A percentile compares a stretch with the other conserved stretches of the same genome.
These are phyloP conservation scores for Melastoma candidum DNA, from an alignment of 441 rosid genomes.

Conservation along the genomic window DNA sequence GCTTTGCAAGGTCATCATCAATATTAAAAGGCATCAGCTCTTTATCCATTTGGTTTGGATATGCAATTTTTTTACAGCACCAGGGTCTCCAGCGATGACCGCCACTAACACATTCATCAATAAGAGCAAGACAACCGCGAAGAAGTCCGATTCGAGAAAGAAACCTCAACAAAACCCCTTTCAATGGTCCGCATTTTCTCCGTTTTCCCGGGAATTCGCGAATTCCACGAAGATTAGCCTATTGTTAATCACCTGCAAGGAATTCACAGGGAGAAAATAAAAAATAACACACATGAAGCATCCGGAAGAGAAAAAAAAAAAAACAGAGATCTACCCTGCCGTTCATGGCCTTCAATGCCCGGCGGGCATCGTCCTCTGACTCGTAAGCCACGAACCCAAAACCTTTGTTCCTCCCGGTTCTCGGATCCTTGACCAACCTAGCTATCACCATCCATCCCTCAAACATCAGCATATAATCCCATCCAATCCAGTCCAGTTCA, in stretches of 20 bases:
- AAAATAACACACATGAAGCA: neutral
- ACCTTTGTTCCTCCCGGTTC: slow-evolving; percentile 54
- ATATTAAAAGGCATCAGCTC: too few relatives aligned
- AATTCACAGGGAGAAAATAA: neutral
- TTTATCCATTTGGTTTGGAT: too few relatives aligned
- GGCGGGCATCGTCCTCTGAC: slow-evolving; percentile 40
- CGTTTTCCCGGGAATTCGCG: slow-evolving; percentile 15
- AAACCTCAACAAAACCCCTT: neutral
- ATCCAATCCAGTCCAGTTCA: neutral
- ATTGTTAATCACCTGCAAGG: slow-evolving; percentile 30
- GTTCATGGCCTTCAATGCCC: slow-evolving; percentile 50
- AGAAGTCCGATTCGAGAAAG: too few relatives aligned
- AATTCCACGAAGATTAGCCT: slow-evolving; percentile 40
- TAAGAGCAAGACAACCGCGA: too few relatives aligned
- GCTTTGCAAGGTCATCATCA: too few relatives aligned
- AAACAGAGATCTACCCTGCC: slow-evolving; percentile 37
- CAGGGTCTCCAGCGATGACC: too few relatives aligned
- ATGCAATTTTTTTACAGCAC: too few relatives aligned
- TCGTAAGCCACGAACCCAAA: slow-evolving; percentile 53
- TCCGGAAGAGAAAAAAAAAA: too few relatives aligned
- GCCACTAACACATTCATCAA: too few relatives aligned
- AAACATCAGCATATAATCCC: too few relatives aligned
- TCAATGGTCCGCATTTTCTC: neutral
- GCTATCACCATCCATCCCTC: slow-evolving; percentile 19
- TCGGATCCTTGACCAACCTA: slow-evolving; percentile 33